Conservation (phyloP, 257 asterid species). For the Leonotis leonurus region DNA sequence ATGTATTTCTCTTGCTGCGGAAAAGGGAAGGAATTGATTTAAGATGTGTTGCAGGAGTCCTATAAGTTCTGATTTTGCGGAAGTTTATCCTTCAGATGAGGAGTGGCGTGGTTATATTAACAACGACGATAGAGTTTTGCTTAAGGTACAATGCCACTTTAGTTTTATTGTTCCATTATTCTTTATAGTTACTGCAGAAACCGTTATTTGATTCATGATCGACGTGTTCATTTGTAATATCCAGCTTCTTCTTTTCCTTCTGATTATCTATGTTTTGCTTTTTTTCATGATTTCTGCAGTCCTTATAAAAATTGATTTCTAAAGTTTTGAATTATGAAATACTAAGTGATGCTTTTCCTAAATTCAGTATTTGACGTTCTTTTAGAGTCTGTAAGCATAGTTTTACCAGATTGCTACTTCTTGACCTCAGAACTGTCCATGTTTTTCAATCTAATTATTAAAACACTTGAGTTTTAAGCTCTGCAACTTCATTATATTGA, state of each 20-base stretch:
- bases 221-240: not conserved
- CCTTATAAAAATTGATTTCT: too few species aligned
- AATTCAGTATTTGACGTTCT: not conserved
- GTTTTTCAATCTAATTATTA: not conserved
- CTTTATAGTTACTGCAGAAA: not conserved
- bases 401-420: too few species aligned
- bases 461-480: not conserved
- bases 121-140: conserved; percentile 78
- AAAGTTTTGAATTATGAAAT: too few species aligned
- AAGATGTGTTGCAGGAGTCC: conserved; percentile 62
- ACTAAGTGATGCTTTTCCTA: not conserved
- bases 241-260: not conserved
- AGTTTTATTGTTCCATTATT: not conserved
- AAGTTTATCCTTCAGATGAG: conserved; percentile 88
- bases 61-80: conserved; percentile 53
- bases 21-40: not conserved
- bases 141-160: conserved; percentile 46
- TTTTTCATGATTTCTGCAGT: too few species aligned
- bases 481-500: not conserved
- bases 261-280: too few species aligned
- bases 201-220: not conserved
- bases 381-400: not conserved
- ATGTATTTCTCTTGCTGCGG: not conserved
- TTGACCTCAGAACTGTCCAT: not conserved
- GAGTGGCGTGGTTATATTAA: conserved; percentile 92